Percentiles rank a stretch among this genome's conserved stretches.
phyloP scores from a whole-genome alignment of 768 basidiomycete genomes.

The Lactarius psammicola region DNA sequence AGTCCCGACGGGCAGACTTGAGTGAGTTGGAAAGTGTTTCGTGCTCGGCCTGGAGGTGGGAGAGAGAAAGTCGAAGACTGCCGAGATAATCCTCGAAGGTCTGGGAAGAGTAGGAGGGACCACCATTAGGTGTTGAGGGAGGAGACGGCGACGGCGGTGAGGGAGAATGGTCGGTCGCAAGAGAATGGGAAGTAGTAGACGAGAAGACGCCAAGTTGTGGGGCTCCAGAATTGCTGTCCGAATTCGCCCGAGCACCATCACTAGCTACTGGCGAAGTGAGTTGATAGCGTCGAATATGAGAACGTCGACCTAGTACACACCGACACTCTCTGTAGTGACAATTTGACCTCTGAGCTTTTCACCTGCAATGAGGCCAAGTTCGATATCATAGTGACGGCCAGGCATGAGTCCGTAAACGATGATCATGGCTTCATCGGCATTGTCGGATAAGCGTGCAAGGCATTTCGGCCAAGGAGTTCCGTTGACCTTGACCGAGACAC shows the following conservation, averaged over 20 bases:
- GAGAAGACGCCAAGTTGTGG: constrained; percentile 18
- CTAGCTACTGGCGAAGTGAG: constrained; percentile 1
- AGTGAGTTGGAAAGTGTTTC: constrained; percentile 65
- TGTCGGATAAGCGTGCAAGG: constrained; percentile 75
- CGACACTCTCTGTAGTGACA: constrained; percentile 59
- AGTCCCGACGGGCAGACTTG: constrained; percentile 75
- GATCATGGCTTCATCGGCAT: constrained; percentile 83
- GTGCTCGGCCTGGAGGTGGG: constrained; percentile 61
- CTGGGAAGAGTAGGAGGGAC: constrained; percentile 36
- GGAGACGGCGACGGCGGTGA: constrained; percentile 28
- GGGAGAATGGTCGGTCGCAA: constrained; percentile 23
- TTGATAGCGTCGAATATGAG: neutral
- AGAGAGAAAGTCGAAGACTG: constrained; percentile 67
- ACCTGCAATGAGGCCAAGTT: constrained; percentile 68
- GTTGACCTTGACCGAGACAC: constrained; percentile 79
- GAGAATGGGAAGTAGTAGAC: neutral
- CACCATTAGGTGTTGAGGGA: constrained; percentile 24
- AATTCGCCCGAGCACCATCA: constrained; percentile 15
- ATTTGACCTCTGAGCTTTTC: constrained; percentile 60
- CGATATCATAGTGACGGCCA: constrained; percentile 87
- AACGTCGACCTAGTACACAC: constrained; percentile 28
- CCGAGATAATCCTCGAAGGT: constrained; percentile 65
- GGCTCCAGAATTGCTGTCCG: constrained; percentile 5
- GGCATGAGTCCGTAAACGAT: constrained; percentile 89
- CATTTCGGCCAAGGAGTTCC: constrained; percentile 75